Base-by-base conservation (phyloP, 768 basidiomycete genomes). In the Mycena crocata region DNA sequence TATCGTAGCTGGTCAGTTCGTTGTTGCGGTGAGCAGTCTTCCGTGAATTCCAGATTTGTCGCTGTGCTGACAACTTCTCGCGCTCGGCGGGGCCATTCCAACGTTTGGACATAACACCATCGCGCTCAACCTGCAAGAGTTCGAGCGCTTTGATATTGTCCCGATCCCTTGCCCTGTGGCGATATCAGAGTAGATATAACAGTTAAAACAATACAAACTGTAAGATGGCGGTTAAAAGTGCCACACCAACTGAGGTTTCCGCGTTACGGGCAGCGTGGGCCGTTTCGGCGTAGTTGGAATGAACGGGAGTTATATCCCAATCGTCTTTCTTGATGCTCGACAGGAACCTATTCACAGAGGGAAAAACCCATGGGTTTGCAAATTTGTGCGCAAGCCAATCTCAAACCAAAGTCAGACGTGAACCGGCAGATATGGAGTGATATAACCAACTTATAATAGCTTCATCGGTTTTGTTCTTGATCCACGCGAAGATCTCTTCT, bases 401-500 rank as follows among this genome's bases (percentile, higher is more conserved):
- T 62, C 9, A 10, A 35, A 21, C 28, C 9, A 31, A 28, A 23
- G 10, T 55, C 31, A 35, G n/a, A 35, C 13, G 46, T 10, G 48
- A 19, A 24, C n/a, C 9, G 5, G 42, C 3, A 14, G 28, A 24
- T 28, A 12, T 48, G 44, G 17, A 24, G 30, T 26, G 10, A 42
- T 5, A 30, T 24, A 10, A 35, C 56, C 23, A 12, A 66, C 65
- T 55, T 34, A 48, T 50, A 15, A 66, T 48, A 2, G 10, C 58
- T 2, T 37, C 35, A 17, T 61, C 35, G 0, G 26, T 28, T 14
- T 66, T n/a, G n/a, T n/a, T n/a, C n/a, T n/a, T n/a, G 45, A 2
- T 24, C 46, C 1, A 46, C 13, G 34, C 66, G 69, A 32, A 72
- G n/a, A 75, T 72, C 5, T 70, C 73, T 19, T 66, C 52, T 14